Evolutionary conservation across 2,329 filamentous ascomycete genomes (phyloP).

Genomic region (Paraphoma chrysanthemicola): DNA sequence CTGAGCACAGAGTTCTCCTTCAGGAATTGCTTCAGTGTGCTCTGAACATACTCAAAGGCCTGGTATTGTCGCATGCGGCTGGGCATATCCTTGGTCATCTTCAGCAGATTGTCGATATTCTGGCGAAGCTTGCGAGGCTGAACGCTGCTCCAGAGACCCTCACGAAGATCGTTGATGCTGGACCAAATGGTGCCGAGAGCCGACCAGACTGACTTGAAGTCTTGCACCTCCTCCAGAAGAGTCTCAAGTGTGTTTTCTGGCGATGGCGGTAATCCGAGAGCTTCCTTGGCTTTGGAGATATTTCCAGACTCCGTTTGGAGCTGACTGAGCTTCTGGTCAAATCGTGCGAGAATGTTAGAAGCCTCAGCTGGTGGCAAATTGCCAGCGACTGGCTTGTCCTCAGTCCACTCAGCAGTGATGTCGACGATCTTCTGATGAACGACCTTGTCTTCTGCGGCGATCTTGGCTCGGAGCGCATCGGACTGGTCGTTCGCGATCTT

Average conservation of each 20-base stretch:
- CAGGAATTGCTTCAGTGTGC: slow-evolving; percentile 82
- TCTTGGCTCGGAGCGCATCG: slow-evolving; percentile 93
- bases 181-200: slow-evolving; percentile 96
- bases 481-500: slow-evolving; percentile 97
- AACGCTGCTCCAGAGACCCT: slow-evolving; percentile 92
- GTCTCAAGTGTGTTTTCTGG: slow-evolving; percentile 81
- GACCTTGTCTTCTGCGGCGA: slow-evolving; percentile 89
- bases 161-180: slow-evolving; percentile 90
- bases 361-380: slow-evolving; percentile 90
- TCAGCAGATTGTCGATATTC: slow-evolving; percentile 88
- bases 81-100: slow-evolving; percentile 99
- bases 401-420: slow-evolving; percentile 86
- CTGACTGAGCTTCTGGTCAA: slow-evolving; percentile 83
- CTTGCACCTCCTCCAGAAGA: slow-evolving; percentile 93
- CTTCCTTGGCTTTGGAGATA: slow-evolving; percentile 96
- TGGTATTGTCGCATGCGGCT: slow-evolving; percentile 99
- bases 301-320: slow-evolving; percentile 89
- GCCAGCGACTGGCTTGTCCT: slow-evolving; percentile 95
- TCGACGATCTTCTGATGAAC: slow-evolving; percentile 88
- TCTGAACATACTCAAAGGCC: slow-evolving; percentile 98
- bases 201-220: slow-evolving; percentile 99
- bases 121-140: slow-evolving; percentile 91
- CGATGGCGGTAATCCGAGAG: slow-evolving; percentile 83
- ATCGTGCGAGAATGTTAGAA: slow-evolving; percentile 79
- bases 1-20: slow-evolving; percentile 89